Percentiles rank a stretch among this genome's conserved stretches.
Conservation (phyloP, 2,329 filamentous ascomycete species). For the Colletotrichum phormii region DNA sequence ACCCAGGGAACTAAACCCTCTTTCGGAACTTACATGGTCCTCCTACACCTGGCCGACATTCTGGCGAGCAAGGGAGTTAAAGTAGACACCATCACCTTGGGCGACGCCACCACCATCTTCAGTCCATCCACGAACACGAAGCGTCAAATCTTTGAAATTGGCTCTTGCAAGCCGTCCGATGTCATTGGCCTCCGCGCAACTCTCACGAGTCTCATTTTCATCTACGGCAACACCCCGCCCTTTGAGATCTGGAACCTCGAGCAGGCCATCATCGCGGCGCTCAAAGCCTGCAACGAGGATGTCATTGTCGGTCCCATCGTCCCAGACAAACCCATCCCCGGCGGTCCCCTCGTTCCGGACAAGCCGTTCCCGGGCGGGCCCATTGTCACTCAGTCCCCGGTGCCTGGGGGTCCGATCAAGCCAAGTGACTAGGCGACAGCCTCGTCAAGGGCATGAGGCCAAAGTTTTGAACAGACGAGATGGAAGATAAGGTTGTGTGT, state of each 20-base stretch:
- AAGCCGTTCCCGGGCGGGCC: constrained; percentile 44
- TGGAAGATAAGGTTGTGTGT: constrained; percentile 22
- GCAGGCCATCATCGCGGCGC: constrained; percentile 37
- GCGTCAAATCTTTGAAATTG: constrained; percentile 37
- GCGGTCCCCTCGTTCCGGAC: constrained; percentile 46
- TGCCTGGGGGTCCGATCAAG: constrained; percentile 30
- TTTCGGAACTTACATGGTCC: constrained; percentile 24
- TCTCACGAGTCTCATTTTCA: constrained; percentile 32
- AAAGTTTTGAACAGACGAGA: background rate
- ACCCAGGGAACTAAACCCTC: background rate
- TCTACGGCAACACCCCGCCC: constrained; percentile 34
- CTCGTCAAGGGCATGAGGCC: background rate
- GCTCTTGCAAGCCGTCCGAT: constrained; percentile 35
- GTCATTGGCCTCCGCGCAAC: constrained; percentile 38
- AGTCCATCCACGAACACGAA: constrained; percentile 27
- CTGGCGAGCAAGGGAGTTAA: constrained; percentile 30
- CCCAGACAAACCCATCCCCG: constrained; percentile 43
- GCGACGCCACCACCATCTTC: constrained; percentile 20
- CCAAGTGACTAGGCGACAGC: constrained; percentile 21
- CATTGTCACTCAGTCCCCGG: constrained; percentile 38
- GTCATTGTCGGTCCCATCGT: constrained; percentile 33
- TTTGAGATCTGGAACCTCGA: constrained; percentile 36
- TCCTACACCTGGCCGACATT: constrained; percentile 35
- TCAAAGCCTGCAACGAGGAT: constrained; percentile 34
- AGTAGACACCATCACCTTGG: constrained; percentile 26